Conservation (phyloP, 768 basidiomycete genomes). For the Trametes gibbosa region DNA sequence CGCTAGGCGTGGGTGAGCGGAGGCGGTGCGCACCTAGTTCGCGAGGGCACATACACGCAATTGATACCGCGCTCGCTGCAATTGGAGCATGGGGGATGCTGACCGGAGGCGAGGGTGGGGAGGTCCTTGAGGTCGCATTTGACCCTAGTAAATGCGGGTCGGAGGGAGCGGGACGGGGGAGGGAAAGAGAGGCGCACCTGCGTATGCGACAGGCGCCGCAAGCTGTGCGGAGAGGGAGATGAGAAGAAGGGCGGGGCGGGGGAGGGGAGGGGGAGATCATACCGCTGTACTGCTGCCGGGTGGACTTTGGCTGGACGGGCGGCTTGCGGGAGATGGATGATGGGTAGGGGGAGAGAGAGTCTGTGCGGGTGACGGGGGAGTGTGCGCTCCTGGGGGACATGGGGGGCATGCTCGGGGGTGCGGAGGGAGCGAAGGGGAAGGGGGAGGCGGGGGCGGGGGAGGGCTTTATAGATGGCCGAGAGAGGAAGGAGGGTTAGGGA, state of each 20-base stretch:
- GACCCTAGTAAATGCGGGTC: slow-evolving; percentile 49
- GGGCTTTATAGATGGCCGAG: slow-evolving; percentile 17
- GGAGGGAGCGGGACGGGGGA: slow-evolving; percentile 1
- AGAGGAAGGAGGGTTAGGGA: slow-evolving; percentile 20
- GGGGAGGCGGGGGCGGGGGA: slow-evolving; percentile 18
- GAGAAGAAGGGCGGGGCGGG: slow-evolving; percentile 31
- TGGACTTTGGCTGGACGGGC: slow-evolving; percentile 27
- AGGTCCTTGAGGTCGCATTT: slow-evolving; percentile 92
- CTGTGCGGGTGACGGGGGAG: slow-evolving; percentile 19
- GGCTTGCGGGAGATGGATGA: slow-evolving; percentile 18
- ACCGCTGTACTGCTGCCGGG: slow-evolving; percentile 27
- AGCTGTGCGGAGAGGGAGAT: slow-evolving; percentile 70
- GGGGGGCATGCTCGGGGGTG: slow-evolving; percentile 27
- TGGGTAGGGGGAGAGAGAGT: slow-evolving; percentile 20
- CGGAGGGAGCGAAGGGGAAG: slow-evolving; percentile 27
- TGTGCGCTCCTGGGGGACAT: slow-evolving; percentile 53
- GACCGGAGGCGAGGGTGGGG: slow-evolving; percentile 44
- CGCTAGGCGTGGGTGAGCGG: slow-evolving; percentile 44
- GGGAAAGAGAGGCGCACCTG: slow-evolving; percentile 44
- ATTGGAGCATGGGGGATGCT: slow-evolving; percentile 70
- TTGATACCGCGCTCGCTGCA: slow-evolving; percentile 86
- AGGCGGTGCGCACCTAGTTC: not conserved
- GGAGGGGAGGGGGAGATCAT: slow-evolving; percentile 33
- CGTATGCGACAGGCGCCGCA: slow-evolving; percentile 92
- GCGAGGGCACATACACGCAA: slow-evolving; percentile 74